Conservation (phyloP, 2,329 filamentous ascomycete genomes). For the Thielaviopsis euricoi region DNA sequence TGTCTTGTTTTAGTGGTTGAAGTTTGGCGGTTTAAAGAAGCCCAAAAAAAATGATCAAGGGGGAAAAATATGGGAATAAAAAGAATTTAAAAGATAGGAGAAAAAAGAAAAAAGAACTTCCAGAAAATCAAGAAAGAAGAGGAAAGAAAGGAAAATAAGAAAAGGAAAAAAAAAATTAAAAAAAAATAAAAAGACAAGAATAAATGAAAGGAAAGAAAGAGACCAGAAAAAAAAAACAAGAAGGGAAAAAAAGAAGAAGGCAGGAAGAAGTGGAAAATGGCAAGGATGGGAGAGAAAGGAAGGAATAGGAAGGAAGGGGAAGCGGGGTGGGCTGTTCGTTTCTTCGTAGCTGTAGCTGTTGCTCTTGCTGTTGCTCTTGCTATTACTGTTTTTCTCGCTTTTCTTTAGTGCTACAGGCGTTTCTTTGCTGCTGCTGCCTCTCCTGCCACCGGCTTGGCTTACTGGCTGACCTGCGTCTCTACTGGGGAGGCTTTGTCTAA, state of each 20-base stretch:
- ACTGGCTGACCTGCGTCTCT: too few species aligned
- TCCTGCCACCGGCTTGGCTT: background rate
- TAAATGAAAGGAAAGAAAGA: slow-evolving; percentile 15
- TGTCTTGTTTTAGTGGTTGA: background rate
- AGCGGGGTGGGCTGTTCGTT: slow-evolving; percentile 4
- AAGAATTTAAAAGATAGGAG: background rate
- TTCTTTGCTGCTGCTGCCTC: too few species aligned
- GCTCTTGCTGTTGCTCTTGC: background rate
- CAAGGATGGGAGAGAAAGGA: background rate
- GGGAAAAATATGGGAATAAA: background rate
- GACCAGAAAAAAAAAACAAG: slow-evolving; percentile 12
- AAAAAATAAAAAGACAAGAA: slow-evolving; percentile 12
- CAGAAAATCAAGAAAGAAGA: slow-evolving; percentile 7
- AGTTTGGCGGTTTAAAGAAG: background rate
- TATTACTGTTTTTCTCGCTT: background rate
- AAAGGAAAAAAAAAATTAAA: background rate
- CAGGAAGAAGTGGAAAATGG: slow-evolving; percentile 12
- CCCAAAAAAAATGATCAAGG: background rate
- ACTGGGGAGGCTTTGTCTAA: too few species aligned
- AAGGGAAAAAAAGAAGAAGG: slow-evolving; percentile 17
- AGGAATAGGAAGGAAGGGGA: slow-evolving; percentile 13
- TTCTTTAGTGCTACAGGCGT: too few species aligned
- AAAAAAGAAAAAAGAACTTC: slow-evolving; percentile 1
- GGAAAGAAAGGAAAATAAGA: background rate
- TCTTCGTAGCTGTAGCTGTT: background rate